Evolutionary conservation across 306 rosid species (phyloP), one percentile per base, ranked within the genome.

Genomic region (Comarum palustre): DNA sequence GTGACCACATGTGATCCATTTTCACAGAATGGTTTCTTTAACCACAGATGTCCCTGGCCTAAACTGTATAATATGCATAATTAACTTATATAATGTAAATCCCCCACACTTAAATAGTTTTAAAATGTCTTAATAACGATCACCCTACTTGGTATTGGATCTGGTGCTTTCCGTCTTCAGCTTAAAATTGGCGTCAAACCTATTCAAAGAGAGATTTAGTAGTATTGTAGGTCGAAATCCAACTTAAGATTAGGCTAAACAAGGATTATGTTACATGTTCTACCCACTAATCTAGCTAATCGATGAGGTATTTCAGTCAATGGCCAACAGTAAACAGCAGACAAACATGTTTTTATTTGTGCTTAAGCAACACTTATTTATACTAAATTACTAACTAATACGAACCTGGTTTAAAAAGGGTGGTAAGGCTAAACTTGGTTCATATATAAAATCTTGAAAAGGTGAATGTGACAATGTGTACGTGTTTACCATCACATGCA

Each of bases 291-390:
- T 55, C 10, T 16, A 54, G 75, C 52, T 69, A 32, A 69, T 50
- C 14, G 62, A 50, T 32, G 24, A 36, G 75, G 19, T 54, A n/a
- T 27, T 47, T 5, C 10, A 46, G 20, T 17, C 67, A 41, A 2
- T 25, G 57, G 55, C 29, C n/a, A 5, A 54, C 51, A 38, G 66
- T 71, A 72, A 71, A 72, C 75, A 41, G 57, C 42, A n/a, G 67
- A 72, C 57, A 57, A 27, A 58, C 75, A 72, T 72, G 75, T 72
- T 72, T 55, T 27, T 27, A 24, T 71, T 71, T 22, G 66, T 41
- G 66, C 66, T 70, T 41, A 57, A 57, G 25, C 54, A 57, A 71
- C 48, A 39, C 19, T 57, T 24, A 11, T 9, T 8, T 32, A 29
- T 12, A 43, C 47, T 43, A 43, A 12, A 43, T 3, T 42, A 42